These are phyloP conservation scores for Tilletia setariae DNA, from an alignment of 1,284 basidiomycete species.

Conservation along the genomic window DNA sequence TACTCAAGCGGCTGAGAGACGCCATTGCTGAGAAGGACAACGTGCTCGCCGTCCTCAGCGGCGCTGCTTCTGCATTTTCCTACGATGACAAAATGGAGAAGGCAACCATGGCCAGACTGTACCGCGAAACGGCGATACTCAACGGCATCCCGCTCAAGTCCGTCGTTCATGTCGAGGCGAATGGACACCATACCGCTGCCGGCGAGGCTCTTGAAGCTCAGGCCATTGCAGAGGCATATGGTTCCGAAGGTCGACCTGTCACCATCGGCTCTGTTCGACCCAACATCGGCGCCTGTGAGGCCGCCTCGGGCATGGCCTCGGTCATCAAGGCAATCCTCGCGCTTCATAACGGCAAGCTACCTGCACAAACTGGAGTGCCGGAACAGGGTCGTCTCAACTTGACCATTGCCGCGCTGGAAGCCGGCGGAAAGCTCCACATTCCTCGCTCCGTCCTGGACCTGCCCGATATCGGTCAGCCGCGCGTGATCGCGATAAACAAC, in stretches of 20 bases:
- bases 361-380: constrained; percentile 24
- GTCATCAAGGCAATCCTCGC: constrained; percentile 35
- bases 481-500: constrained; percentile 29
- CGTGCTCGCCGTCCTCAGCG: constrained; percentile 30
- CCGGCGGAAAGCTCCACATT: neutral
- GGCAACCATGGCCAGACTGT: too few relatives aligned
- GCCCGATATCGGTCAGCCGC: constrained; percentile 20
- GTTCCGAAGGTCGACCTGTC: constrained; percentile 1
- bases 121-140: too few relatives aligned
- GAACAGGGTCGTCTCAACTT: constrained; percentile 26
- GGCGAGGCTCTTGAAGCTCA: too few relatives aligned
- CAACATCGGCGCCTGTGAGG: constrained; percentile 32
- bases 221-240: too few relatives aligned
- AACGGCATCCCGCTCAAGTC: too few relatives aligned
- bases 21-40: constrained; percentile 33
- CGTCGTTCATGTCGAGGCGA: too few relatives aligned
- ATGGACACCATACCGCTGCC: too few relatives aligned
- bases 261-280: constrained; percentile 29
- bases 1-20: constrained; percentile 33
- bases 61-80: constrained; percentile 20
- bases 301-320: constrained; percentile 31
- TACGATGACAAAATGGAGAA: too few relatives aligned
- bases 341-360: constrained; percentile 24
- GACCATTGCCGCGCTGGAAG: constrained; percentile 8
- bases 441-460: constrained; percentile 23